Evolutionary conservation across 2,329 filamentous ascomycete genomes (phyloP).

Genomic region (Cordyceps cateniannulata): DNA sequence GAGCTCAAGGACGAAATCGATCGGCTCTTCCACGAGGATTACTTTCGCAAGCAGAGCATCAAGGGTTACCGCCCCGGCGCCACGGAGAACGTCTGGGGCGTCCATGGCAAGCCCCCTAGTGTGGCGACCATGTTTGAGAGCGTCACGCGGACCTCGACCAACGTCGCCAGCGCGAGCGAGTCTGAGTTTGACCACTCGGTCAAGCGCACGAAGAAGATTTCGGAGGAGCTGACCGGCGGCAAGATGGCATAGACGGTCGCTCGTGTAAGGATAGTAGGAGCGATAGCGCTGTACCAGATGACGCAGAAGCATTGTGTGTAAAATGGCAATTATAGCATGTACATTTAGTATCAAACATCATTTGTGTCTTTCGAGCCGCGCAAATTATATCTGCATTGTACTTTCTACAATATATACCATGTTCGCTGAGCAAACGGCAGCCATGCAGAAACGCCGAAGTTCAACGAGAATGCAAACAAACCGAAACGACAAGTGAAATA

Average conservation of each 20-base stretch:
- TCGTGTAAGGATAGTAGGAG: not conserved
- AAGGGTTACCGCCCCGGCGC: constrained; percentile 24
- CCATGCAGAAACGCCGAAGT: constrained; percentile 3
- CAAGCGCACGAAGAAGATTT: constrained; percentile 47
- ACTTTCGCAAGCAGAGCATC: constrained; percentile 36
- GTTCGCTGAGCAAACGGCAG: not conserved
- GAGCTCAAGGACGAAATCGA: constrained; percentile 72
- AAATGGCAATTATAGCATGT: constrained; percentile 8
- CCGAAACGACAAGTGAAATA: not conserved
- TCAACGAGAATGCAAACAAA: constrained; percentile 4
- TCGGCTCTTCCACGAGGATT: constrained; percentile 62
- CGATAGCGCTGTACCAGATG: constrained; percentile 4
- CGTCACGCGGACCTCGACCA: constrained; percentile 28
- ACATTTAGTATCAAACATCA: constrained; percentile 6
- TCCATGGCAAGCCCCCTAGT: constrained; percentile 38
- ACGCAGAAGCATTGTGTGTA: constrained; percentile 9
- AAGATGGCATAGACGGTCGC: constrained; percentile 39
- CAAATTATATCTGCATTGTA: not conserved
- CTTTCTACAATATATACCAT: constrained; percentile 1
- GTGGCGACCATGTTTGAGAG: constrained; percentile 38
- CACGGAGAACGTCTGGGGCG: constrained; percentile 48
- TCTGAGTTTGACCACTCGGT: constrained; percentile 38
- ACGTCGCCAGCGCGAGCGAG: constrained; percentile 30
- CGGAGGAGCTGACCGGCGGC: constrained; percentile 54
- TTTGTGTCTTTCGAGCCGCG: not conserved